phyloP scores from a whole-genome alignment of 73 alveolate genomes.

The Uronychia binucleata region DNA sequence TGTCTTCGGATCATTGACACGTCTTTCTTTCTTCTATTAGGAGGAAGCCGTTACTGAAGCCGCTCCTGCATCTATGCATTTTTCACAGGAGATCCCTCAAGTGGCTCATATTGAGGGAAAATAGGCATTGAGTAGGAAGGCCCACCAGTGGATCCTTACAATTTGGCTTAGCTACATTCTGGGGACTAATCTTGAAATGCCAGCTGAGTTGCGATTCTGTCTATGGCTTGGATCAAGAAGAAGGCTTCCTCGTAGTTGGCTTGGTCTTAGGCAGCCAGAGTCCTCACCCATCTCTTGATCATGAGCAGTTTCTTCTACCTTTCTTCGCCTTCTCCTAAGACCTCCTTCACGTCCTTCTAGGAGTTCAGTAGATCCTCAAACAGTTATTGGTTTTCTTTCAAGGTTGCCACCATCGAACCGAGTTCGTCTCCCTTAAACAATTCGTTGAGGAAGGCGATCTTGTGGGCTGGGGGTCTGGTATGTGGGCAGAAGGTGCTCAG shows the following conservation, averaged over 20 bases:
- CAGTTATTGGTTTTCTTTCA: not conserved
- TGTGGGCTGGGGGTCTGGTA: not conserved
- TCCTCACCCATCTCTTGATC: not conserved
- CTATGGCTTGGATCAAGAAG: not conserved
- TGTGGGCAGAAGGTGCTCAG: too few relatives aligned
- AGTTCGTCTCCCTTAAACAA: not conserved
- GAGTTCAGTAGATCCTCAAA: not conserved
- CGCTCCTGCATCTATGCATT: too few relatives aligned
- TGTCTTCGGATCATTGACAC: not conserved
- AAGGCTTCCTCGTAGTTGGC: not conserved
- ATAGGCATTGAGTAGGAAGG: too few relatives aligned
- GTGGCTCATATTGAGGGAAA: too few relatives aligned
- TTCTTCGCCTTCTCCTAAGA: not conserved
- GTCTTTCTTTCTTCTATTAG: not conserved
- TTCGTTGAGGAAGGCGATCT: not conserved
- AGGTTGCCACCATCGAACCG: not conserved
- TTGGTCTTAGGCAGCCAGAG: not conserved
- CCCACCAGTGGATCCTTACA: too few relatives aligned
- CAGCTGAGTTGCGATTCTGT: not conserved
- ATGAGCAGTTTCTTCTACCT: not conserved
- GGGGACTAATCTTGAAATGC: too few relatives aligned
- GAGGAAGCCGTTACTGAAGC: not conserved
- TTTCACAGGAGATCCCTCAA: too few relatives aligned
- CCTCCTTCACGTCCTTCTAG: not conserved
- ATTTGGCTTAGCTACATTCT: too few relatives aligned